Evolutionary conservation across 1,284 basidiomycete species (phyloP).

Genomic region (Apiotrichum gamsii): DNA sequence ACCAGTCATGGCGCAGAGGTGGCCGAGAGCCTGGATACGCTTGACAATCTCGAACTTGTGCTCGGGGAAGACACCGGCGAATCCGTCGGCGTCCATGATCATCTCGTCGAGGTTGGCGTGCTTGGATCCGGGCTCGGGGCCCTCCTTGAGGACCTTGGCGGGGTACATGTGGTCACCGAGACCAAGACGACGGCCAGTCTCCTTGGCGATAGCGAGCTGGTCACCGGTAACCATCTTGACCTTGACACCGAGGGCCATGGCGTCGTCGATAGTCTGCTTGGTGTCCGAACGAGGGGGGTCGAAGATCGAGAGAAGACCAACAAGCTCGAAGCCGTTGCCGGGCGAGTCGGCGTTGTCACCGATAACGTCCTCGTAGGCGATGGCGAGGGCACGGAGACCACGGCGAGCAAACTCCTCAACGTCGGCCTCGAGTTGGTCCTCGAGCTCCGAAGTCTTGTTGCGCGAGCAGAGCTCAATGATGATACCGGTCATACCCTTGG

Average conservation of each 20-base stretch:
- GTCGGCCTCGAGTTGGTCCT: constrained; percentile 86
- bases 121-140: constrained; percentile 69
- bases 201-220: constrained; percentile 98
- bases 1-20: constrained; percentile 87
- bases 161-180: constrained; percentile 96
- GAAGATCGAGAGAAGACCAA: constrained; percentile 95
- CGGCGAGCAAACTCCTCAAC: constrained; percentile 92
- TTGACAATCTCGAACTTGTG: constrained; percentile 92
- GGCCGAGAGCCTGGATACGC: constrained; percentile 83
- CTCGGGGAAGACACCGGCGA: constrained; percentile 94
- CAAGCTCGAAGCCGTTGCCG: constrained; percentile 93
- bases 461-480: constrained; percentile 93
- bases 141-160: constrained; percentile 89
- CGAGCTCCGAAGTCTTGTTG: constrained; percentile 88
- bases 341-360: constrained; percentile 53
- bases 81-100: constrained; percentile 60
- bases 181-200: constrained; percentile 95
- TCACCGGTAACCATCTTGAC: constrained; percentile 99
- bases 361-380: constrained; percentile 89
- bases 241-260: constrained; percentile 87
- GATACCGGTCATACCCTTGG: constrained; percentile 98
- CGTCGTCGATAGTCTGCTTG: constrained; percentile 98
- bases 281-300: constrained; percentile 97
- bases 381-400: constrained; percentile 96
- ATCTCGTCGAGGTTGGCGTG: constrained; percentile 81